Base-by-base conservation (phyloP, 179 eudicot genomes). In the Gypsophila paniculata region DNA sequence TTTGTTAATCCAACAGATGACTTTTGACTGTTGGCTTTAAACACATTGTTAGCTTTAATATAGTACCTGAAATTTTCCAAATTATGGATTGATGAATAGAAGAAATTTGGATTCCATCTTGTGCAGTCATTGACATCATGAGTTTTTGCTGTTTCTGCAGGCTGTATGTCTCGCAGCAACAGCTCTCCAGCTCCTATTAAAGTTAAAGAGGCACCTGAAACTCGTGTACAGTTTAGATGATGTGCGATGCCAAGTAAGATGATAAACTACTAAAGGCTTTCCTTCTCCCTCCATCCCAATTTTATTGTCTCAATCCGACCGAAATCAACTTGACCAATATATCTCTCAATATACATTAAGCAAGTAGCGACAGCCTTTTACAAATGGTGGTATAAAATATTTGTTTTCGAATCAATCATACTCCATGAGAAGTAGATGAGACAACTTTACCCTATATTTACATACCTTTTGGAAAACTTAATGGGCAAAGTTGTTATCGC, bases 131-230 rank as follows among this genome's bases (percentile, higher is more conserved):
- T 70, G 44, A 65, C 46, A 23, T 55, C 59, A 19, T 34, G 11
- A 26, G 6, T 52, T 71, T 71, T 66, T 72, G 57, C 65, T 46
- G 48, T 48, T 77, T 76, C 65, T 83, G 74, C 91, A 94, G 99
- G 90, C 82, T 61, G 87, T 82, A 71, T 94, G 87, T 84, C 78
- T 89, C 52, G 90, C 93, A 32, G 96, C 99, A 61, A 78, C 78
- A 36, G 96, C 99, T 34, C 53, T 94, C 77, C 96, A 91, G 78
- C 88, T 94, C 32, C 97, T 94, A 59, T 75, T 94, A 79, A 91
- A 84, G 79, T 86, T 94, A 29, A 94, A 94, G 80, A 90, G 99
- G 82, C 97, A 94, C 83, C 85, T 94, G 68, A 94, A 94, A 81
- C 83, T 94, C 73, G 84, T 91, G 42, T 94, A 85, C 76, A 69